Evolutionary conservation across 1,284 basidiomycete species (phyloP), one percentile per base, ranked within the genome.

Genomic region (Boletellus deceptivus): DNA sequence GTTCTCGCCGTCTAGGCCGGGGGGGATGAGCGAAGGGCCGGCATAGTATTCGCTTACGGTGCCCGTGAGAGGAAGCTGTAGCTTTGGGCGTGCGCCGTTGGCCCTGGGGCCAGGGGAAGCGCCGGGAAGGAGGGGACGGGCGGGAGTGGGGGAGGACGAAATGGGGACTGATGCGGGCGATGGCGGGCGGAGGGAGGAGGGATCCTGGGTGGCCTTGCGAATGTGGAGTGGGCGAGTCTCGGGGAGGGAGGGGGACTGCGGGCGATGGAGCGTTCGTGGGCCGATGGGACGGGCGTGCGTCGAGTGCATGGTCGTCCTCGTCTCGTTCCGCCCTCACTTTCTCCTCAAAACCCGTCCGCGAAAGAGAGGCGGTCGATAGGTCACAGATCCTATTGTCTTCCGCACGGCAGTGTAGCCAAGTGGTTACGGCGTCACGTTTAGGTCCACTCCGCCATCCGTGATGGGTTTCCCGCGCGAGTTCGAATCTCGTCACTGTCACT

Each of bases 381-480:
- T n/a, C 31, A 17, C 16, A n/a, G n/a, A 10, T 20, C 9, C 20
- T 17, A n/a, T 39, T 33, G 37, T 31, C 0, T 29, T 17, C 1
- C 14, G 3, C 10, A 68, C 43, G 76, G 77, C 74, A 78, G 75
- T 77, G 77, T 78, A 78, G 77, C 76, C 77, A 78, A 78, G 76
- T 78, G 76, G 76, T 78, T 78, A 78, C 75, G 77, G 76, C 77
- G 76, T 78, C 75, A 77, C 75, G 76, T 78, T 78, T 78, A 78
- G 76, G 76, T 70, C 56, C 41, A 39, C 42, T 46, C 53, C 51
- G 64, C 57, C 70, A 70, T 69, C 76, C 76, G 77, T 77, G 75
- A 78, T 78, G 77, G 77, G 76, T 75, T 74, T 75, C 65, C 77
- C 77, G 74, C 76, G 76, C 77, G 76, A 79, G 76, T 78, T 78